These are phyloP conservation scores for Chaetomium strumarium DNA, from an alignment of 2,329 filamentous ascomycete species.

Conservation along the genomic window DNA sequence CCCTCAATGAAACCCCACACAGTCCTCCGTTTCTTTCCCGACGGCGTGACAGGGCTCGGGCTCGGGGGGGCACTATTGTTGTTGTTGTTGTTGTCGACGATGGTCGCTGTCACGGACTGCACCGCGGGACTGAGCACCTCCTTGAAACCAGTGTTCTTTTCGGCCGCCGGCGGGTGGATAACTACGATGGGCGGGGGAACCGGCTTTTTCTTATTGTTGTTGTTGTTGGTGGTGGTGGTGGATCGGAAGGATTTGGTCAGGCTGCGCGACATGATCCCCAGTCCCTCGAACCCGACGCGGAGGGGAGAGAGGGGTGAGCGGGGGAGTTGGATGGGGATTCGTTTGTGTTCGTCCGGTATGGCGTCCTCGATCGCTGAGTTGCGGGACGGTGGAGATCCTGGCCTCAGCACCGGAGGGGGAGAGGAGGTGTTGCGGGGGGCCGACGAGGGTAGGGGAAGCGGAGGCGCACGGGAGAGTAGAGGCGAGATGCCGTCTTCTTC, in stretches of 20 bases:
- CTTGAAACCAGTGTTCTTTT: neutral
- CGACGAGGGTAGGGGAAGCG: neutral
- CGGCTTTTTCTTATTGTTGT: neutral
- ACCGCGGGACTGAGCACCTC: neutral
- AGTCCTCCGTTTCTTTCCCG: constrained; percentile 17
- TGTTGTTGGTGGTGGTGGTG: neutral
- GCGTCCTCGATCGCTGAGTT: constrained; percentile 9
- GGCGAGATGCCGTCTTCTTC: constrained; percentile 20
- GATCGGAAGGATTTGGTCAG: neutral
- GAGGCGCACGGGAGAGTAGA: constrained; percentile 18
- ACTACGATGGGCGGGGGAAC: constrained; percentile 18
- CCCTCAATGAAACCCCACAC: constrained; percentile 21
- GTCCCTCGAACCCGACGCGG: neutral
- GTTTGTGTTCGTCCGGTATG: constrained; percentile 19
- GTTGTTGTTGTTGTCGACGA: neutral
- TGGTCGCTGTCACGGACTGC: constrained; percentile 1
- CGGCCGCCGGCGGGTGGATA: constrained; percentile 1
- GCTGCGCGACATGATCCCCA: constrained; percentile 8
- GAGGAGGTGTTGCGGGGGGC: neutral
- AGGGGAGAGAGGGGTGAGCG: constrained; percentile 18
- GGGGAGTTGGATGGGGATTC: constrained; percentile 15
- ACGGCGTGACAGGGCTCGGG: neutral
- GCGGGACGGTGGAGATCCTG: neutral
- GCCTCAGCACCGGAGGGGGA: neutral
- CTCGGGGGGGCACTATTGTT: neutral